Conservation (phyloP, 225 moss, liverwort and hornwort genomes). For the Ulota crispa region DNA sequence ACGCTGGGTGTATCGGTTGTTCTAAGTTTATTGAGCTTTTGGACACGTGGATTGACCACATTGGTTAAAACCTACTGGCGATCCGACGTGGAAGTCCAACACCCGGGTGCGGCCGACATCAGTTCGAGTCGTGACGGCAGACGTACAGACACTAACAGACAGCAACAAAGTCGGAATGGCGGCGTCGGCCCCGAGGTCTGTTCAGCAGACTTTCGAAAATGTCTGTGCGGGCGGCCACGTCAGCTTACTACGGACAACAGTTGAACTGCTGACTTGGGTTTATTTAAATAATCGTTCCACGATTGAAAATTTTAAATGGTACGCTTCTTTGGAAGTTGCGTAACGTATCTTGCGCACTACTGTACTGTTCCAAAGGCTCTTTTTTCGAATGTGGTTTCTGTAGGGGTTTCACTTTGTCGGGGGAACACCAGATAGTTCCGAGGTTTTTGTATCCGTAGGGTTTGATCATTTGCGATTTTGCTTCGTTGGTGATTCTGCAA, state of each 20-base stretch:
- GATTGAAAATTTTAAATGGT: not conserved
- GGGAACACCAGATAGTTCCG: not conserved
- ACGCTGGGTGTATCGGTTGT: not conserved
- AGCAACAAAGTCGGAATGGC: not conserved
- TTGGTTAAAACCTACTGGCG: not conserved
- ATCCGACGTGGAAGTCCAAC: not conserved
- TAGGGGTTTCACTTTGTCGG: not conserved
- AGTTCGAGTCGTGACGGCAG: not conserved
- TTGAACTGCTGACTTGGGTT: not conserved
- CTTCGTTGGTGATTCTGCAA: not conserved
- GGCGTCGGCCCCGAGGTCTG: not conserved
- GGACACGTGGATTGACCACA: not conserved
- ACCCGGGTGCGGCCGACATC: not conserved
- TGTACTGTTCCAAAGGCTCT: not conserved
- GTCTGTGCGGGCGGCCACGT: not conserved
- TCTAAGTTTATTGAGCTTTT: not conserved
- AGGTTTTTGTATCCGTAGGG: not conserved
- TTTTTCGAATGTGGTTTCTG: not conserved
- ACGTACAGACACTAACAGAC: not conserved
- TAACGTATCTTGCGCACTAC: not conserved
- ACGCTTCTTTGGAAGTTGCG: conserved; percentile 8
- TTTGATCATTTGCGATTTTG: not conserved
- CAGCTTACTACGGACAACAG: not conserved
- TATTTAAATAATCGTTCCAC: not conserved
- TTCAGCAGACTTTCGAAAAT: not conserved